Evolutionary conservation across 176 grass and related monocot species (phyloP).

Genomic region (Eragrostis nindensis): DNA sequence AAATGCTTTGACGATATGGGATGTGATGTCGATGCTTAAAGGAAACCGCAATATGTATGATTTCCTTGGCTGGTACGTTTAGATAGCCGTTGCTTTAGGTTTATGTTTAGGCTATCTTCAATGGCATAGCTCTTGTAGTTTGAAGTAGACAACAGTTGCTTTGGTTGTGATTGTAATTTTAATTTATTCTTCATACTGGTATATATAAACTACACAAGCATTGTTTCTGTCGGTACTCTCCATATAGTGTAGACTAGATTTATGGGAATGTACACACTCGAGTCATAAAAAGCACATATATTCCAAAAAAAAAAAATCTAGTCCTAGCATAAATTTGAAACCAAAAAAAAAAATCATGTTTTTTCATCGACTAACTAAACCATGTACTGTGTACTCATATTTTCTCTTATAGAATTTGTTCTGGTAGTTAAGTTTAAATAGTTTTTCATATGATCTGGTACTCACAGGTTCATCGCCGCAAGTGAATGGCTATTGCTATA

Average conservation of each 20-base stretch:
- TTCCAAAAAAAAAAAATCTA: background rate
- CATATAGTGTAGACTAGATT: no score
- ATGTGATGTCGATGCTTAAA: conserved; percentile 52
- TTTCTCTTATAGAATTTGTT: background rate
- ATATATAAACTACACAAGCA: no score
- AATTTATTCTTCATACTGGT: no score
- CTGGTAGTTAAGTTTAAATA: background rate
- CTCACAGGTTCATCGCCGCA: conserved; percentile 8
- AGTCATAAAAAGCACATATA: no score
- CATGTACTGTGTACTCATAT: no score
- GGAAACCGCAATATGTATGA: conserved; percentile 58
- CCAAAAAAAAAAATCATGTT: no score
- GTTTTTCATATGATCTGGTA: background rate
- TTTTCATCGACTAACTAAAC: no score
- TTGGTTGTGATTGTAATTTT: no score
- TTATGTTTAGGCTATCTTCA: no score
- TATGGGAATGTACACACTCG: background rate
- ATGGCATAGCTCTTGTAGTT: background rate
- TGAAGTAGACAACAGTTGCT: no score
- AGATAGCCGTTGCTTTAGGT: background rate
- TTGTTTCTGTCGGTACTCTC: background rate
- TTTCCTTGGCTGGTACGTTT: conserved; percentile 45
- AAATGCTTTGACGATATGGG: conserved; percentile 54
- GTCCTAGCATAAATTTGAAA: background rate
- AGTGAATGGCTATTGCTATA: conserved; percentile 59